Evolutionary conservation across 2,329 filamentous ascomycete genomes (phyloP).

Genomic region (Mariannaea sp.): DNA sequence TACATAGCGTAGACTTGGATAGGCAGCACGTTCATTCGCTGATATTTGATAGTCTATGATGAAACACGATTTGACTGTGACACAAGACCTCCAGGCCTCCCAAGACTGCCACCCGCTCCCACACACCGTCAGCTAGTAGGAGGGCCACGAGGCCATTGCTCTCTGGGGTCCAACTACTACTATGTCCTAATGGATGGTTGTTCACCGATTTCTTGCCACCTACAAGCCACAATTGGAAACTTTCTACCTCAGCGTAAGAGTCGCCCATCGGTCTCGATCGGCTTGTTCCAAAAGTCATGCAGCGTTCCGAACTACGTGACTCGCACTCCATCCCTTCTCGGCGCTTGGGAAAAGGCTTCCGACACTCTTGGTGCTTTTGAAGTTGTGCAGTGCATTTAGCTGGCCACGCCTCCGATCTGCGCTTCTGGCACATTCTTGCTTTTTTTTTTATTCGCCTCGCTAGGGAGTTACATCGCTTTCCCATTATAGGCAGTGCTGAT

Average conservation of each 20-base stretch:
- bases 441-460: slow-evolving; percentile 7
- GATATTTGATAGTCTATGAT: slow-evolving; percentile 7
- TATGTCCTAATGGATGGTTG: slow-evolving; percentile 22
- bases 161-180: slow-evolving; percentile 13
- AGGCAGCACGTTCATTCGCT: slow-evolving; percentile 10
- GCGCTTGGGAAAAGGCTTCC: slow-evolving; percentile 6
- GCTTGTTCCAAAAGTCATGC: background rate
- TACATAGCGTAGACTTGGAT: slow-evolving; percentile 17
- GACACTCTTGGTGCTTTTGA: too few species aligned
- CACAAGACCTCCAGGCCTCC: slow-evolving; percentile 30
- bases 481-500: background rate
- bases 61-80: slow-evolving; percentile 26
- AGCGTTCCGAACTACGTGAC: slow-evolving; percentile 1
- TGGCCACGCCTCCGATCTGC: slow-evolving; percentile 11
- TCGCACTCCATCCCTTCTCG: slow-evolving; percentile 7
- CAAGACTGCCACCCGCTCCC: slow-evolving; percentile 12
- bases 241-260: slow-evolving; percentile 4
- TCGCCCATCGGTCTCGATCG: background rate
- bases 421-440: slow-evolving; percentile 13
- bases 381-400: too few species aligned
- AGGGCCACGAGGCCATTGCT: slow-evolving; percentile 32
- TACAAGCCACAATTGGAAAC: slow-evolving; percentile 29
- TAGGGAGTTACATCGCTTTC: background rate
- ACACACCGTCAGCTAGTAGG: slow-evolving; percentile 11
- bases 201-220: slow-evolving; percentile 29